Evolutionary conservation across 768 basidiomycete genomes (phyloP).

Genomic region (Trametes cubensis): DNA sequence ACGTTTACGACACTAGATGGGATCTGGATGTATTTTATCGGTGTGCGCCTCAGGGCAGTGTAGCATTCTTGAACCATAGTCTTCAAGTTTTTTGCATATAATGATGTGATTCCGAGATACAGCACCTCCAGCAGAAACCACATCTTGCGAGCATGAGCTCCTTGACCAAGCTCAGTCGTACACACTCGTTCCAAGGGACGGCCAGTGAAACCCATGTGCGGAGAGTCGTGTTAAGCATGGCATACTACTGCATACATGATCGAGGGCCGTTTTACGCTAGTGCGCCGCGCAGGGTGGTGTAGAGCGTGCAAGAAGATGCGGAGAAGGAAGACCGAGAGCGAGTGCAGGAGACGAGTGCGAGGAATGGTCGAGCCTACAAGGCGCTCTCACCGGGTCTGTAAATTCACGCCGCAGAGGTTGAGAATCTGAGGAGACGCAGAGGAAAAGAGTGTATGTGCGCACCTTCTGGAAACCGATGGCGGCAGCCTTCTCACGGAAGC

Average conservation of each 20-base stretch:
- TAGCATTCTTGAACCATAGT: not conserved
- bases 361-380: conserved; percentile 2
- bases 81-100: not conserved
- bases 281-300: conserved; percentile 12
- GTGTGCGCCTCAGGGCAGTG: not conserved
- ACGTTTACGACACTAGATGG: conserved; percentile 8
- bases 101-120: not conserved
- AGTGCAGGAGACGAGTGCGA: conserved; percentile 7
- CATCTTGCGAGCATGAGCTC: too few relatives aligned
- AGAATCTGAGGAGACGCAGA: not conserved
- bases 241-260: conserved; percentile 31
- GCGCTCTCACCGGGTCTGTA: conserved; percentile 30
- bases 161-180: not conserved
- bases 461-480: conserved; percentile 97
- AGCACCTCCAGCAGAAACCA: not conserved
- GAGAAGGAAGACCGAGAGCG: conserved; percentile 17
- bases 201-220: conserved; percentile 15
- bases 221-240: conserved; percentile 26
- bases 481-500: conserved; percentile 94
- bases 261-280: conserved; percentile 14
- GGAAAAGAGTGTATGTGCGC: not conserved
- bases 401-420: not conserved
- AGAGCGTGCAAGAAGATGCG: conserved; percentile 2
- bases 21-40: not conserved
- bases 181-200: not conserved